Conservation (phyloP, 345 rosid species). For the Salix arbutifolia region DNA sequence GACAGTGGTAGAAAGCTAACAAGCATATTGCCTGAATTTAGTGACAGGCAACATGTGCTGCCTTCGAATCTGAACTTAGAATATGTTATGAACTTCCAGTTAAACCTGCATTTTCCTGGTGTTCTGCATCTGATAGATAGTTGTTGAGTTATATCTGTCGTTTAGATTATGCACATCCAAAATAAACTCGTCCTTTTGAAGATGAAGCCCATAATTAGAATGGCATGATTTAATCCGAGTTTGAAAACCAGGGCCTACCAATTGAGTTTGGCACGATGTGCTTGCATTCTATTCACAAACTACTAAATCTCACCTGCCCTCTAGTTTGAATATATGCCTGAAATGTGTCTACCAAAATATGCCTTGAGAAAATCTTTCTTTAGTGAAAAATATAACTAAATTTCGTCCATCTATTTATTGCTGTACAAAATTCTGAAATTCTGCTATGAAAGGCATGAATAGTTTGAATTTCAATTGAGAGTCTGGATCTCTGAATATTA, state of each 20-base stretch:
- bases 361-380: too few relatives aligned
- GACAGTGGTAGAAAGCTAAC: background rate
- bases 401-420: too few relatives aligned
- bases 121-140: background rate
- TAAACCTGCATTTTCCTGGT: background rate
- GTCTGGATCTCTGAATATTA: too few relatives aligned
- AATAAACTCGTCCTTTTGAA: background rate
- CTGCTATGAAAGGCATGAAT: too few relatives aligned
- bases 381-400: too few relatives aligned
- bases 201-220: too few relatives aligned
- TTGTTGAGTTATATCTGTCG: background rate
- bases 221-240: background rate
- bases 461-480: too few relatives aligned
- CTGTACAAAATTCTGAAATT: too few relatives aligned
- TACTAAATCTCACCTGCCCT: background rate
- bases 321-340: too few relatives aligned
- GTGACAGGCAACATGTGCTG: background rate
- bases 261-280: background rate
- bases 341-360: too few relatives aligned
- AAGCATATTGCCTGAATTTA: background rate
- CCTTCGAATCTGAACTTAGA: background rate
- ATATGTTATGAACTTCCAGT: background rate
- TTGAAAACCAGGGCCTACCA: background rate
- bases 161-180: background rate
- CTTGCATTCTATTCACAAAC: background rate